phyloP scores from a whole-genome alignment of 2,329 filamentous ascomycete genomes.

The Ciborinia camelliae region DNA sequence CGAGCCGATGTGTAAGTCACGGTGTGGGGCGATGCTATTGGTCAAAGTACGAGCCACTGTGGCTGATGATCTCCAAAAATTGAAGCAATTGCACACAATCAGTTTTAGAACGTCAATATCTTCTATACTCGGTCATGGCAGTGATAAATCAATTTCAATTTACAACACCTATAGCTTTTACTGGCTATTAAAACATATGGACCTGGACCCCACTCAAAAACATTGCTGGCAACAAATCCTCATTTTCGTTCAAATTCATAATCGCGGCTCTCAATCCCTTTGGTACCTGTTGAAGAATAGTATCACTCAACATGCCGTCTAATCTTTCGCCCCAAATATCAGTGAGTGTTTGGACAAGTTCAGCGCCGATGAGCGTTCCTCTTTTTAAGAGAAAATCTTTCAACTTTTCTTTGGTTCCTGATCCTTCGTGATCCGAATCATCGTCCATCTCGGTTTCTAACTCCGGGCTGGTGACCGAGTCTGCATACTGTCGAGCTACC shows the following conservation, averaged over 20 bases:
- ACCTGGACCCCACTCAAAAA: constrained; percentile 37
- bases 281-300: constrained; percentile 36
- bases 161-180: too few species aligned
- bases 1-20: background rate
- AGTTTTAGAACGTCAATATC: background rate
- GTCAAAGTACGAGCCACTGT: background rate
- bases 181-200: constrained; percentile 36
- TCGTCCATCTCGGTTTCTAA: constrained; percentile 14
- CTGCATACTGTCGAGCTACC: constrained; percentile 15
- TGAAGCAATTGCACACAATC: background rate
- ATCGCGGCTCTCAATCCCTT: constrained; percentile 35
- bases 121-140: background rate
- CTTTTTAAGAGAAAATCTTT: constrained; percentile 10
- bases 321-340: constrained; percentile 32
- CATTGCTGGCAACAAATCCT: constrained; percentile 37
- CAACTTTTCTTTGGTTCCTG: constrained; percentile 14
- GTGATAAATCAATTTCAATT: background rate
- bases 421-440: constrained; percentile 20
- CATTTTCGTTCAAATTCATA: constrained; percentile 38
- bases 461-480: constrained; percentile 12
- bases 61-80: background rate
- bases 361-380: constrained; percentile 25
- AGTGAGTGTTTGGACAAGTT: constrained; percentile 33
- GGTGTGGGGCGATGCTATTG: background rate
- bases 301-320: constrained; percentile 33